Percentiles rank a stretch among this genome's conserved stretches.
Conservation (phyloP, 176 grass and related monocot genomes). For the Triticum urartu region DNA sequence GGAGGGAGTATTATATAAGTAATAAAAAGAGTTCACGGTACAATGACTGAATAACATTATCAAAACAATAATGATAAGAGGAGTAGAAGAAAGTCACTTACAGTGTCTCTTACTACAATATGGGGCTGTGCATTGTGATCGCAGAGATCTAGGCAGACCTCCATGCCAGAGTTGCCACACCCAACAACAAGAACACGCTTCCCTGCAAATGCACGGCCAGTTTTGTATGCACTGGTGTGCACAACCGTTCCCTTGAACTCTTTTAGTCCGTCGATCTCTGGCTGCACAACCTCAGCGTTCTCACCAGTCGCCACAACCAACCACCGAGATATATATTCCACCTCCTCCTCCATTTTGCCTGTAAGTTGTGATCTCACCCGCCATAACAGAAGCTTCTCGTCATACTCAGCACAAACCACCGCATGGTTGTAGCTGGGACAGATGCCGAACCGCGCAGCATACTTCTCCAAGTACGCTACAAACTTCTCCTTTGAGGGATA, state of each 20-base stretch:
- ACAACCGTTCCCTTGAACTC: slow-evolving; percentile 56
- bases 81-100: slow-evolving; percentile 47
- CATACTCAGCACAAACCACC: slow-evolving; percentile 62
- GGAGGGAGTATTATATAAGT: not conserved
- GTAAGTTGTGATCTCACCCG: slow-evolving; percentile 34
- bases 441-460: slow-evolving; percentile 66
- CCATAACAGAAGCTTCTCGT: slow-evolving; percentile 54
- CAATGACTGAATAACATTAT: slow-evolving; percentile 24
- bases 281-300: slow-evolving; percentile 80
- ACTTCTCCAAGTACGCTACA: slow-evolving; percentile 74
- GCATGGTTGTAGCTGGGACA: slow-evolving; percentile 61
- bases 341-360: slow-evolving; percentile 28
- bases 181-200: slow-evolving; percentile 84
- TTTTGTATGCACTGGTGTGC: slow-evolving; percentile 86
- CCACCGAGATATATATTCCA: slow-evolving; percentile 68
- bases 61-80: slow-evolving; percentile 26
- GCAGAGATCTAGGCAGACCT: slow-evolving; percentile 95
- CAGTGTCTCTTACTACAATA: slow-evolving; percentile 86
- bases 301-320: slow-evolving; percentile 90
- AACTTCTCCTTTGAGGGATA: slow-evolving; percentile 94
- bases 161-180: slow-evolving; percentile 96
- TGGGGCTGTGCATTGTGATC: slow-evolving; percentile 70
- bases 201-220: slow-evolving; percentile 50
- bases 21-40: slow-evolving; percentile 15
- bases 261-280: slow-evolving; percentile 64